Percentiles rank a stretch among this genome's conserved stretches.
These are phyloP conservation scores for Ceratocystis cubensis DNA, from an alignment of 2,329 filamentous ascomycete species.

Conservation along the genomic window DNA sequence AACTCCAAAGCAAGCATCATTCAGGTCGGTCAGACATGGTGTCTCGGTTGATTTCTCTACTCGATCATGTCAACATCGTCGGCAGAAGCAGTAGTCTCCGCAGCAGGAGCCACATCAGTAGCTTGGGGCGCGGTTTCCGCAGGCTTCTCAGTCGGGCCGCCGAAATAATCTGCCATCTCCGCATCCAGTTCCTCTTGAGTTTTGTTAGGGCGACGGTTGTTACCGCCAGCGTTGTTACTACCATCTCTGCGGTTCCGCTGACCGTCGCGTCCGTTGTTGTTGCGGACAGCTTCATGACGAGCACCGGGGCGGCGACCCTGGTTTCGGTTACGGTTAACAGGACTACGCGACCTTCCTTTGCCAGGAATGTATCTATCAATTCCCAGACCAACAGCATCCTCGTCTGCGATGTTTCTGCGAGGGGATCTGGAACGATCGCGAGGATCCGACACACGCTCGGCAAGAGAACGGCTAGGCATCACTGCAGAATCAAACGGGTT, in stretches of 20 bases:
- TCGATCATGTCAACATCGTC: constrained; percentile 64
- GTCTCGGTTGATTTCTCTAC: constrained; percentile 27
- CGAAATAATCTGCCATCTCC: constrained; percentile 96
- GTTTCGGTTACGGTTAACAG: constrained; percentile 28
- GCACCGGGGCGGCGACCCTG: constrained; percentile 40
- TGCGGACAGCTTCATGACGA: constrained; percentile 32
- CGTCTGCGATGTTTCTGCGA: constrained; percentile 35
- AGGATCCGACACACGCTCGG: constrained; percentile 48
- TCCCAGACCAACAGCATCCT: constrained; percentile 49
- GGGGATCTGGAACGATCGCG: constrained; percentile 53
- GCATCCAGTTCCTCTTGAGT: constrained; percentile 85
- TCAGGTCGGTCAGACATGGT: background rate
- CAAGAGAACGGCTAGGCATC: constrained; percentile 44
- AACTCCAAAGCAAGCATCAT: background rate
- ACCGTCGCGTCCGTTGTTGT: constrained; percentile 27
- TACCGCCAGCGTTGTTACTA: constrained; percentile 30
- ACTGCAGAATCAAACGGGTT: constrained; percentile 46
- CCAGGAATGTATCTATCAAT: constrained; percentile 73
- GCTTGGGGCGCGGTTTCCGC: constrained; percentile 21
- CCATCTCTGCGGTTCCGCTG: constrained; percentile 25
- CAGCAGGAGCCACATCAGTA: background rate
- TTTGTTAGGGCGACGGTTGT: constrained; percentile 56
- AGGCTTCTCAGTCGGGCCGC: constrained; percentile 27
- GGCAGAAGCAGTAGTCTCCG: constrained; percentile 23
- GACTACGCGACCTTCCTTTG: constrained; percentile 45